These are phyloP conservation scores for Plasmodium inui DNA, from an alignment of 169 alveolate genomes.

Conservation along the genomic window DNA sequence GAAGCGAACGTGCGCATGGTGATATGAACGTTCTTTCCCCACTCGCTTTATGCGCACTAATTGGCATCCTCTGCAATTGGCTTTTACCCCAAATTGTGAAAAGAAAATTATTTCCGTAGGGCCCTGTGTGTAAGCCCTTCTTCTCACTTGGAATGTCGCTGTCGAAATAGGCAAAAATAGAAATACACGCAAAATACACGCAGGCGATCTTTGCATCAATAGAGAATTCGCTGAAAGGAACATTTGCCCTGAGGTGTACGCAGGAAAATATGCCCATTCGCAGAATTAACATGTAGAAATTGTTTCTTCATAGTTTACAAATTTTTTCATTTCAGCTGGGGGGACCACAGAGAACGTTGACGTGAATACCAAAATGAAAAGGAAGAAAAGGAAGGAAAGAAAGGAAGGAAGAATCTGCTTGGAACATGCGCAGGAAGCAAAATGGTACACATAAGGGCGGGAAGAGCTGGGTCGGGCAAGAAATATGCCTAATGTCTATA, in stretches of 20 bases:
- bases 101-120: background rate
- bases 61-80: background rate
- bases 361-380: background rate
- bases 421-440: background rate
- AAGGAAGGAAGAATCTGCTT: background rate
- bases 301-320: background rate
- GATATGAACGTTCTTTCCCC: background rate
- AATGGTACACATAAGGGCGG: background rate
- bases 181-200: background rate
- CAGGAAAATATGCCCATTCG: background rate
- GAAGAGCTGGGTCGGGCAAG: background rate
- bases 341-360: background rate
- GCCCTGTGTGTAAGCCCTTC: background rate
- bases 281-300: slow-evolving; percentile 1
- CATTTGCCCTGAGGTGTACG: background rate
- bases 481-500: background rate
- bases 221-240: background rate
- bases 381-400: background rate
- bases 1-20: background rate
- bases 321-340: background rate
- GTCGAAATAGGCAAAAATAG: background rate
- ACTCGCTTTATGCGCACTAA: background rate
- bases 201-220: background rate
- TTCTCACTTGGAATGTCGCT: background rate
- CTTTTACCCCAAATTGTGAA: background rate